Evolutionary conservation across 2,329 filamentous ascomycete species (phyloP), one percentile per base, ranked within the genome.

Genomic region (Penicillium sp.): DNA sequence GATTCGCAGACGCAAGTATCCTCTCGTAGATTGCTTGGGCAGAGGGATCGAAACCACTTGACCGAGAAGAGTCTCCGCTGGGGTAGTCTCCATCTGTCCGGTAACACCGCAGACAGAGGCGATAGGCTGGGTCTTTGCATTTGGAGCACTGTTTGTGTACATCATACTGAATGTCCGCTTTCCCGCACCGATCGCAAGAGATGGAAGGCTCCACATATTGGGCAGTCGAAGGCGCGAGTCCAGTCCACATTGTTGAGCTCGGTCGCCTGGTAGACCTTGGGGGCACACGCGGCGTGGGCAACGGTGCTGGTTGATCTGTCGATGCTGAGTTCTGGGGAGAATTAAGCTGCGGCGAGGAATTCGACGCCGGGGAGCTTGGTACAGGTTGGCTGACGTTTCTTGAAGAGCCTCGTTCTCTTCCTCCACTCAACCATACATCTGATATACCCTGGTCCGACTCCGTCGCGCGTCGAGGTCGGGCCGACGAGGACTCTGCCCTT

Each of bases 21-120:
- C 67, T 80, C 81, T 90, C 86, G 81, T 89, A 94, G 60, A 84
- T 86, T 47, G 78, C 78, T 78, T 86, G 85, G 0, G 91, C 92
- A 4, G 84, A 83, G 66, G 89, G 83, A 3, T 91, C 91, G 72
- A 97, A 96, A 1, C 94, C 93, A 66, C 89, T 92, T 92, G 92
- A 97, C 71, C 95, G 86, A 19, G 86, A 81, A 72, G 94, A 98
- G 13, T 93, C 93, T 68, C 85, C 85, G 7, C 9, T n/a, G 18
- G 86, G 81, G 72, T 94, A 98, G 11, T 93, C 93, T 69, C 85
- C 85, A 9, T 89, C 88, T 13, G 79, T 73, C 31, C 91, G 87
- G 73, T 96, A 97, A 77, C 94, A 98, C 63, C 83, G 82, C 2
- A 90, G 77, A 70, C 94, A 98, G 11, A 97, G 80, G 71, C 93